Evolutionary conservation across 2,329 filamentous ascomycete species (phyloP).

Genomic region (Diaporthe amygdali): DNA sequence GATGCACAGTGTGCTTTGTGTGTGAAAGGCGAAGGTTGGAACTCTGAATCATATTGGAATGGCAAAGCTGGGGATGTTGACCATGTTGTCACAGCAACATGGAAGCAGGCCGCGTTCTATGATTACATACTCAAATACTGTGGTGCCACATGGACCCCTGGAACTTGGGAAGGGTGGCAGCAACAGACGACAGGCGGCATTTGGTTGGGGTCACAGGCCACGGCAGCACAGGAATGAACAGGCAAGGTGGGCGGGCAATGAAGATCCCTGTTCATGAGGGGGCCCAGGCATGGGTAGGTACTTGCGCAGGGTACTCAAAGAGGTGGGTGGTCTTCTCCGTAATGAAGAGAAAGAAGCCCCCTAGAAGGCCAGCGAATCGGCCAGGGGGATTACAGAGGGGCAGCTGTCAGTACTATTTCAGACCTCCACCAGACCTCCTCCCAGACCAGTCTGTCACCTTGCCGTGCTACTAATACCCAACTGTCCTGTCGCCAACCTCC

Average conservation of each 20-base stretch:
- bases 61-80: slow-evolving; percentile 15
- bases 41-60: background rate
- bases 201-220: slow-evolving; percentile 7
- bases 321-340: slow-evolving; percentile 5
- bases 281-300: slow-evolving; percentile 10
- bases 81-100: slow-evolving; percentile 26
- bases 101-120: background rate
- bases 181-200: background rate
- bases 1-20: slow-evolving; percentile 8
- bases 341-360: slow-evolving; percentile 15
- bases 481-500: slow-evolving; percentile 15
- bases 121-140: too few species aligned
- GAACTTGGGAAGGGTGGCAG: background rate
- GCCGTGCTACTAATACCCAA: slow-evolving; percentile 24
- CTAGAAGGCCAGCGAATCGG: slow-evolving; percentile 26
- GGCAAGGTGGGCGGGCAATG: background rate
- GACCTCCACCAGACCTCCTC: slow-evolving; percentile 24
- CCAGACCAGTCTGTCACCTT: slow-evolving; percentile 24
- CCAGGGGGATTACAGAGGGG: slow-evolving; percentile 25
- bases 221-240: background rate
- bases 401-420: slow-evolving; percentile 23
- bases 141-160: background rate
- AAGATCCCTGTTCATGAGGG: slow-evolving; percentile 13
- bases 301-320: slow-evolving; percentile 7
- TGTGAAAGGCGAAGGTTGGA: background rate